Base-by-base conservation (phyloP, 257 asterid species). In the Solanum medicagineum region DNA sequence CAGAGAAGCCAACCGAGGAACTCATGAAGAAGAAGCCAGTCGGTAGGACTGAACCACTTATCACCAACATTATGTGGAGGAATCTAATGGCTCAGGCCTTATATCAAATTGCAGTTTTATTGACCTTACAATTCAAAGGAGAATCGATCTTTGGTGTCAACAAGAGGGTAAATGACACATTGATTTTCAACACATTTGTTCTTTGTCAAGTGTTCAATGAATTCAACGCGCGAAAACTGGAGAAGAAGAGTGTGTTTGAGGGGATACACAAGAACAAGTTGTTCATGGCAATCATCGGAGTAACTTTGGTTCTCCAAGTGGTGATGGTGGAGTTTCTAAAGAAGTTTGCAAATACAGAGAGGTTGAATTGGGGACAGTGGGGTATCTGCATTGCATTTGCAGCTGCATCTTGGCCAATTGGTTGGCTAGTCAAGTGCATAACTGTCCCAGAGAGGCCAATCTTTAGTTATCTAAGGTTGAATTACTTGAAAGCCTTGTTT, bases 1-100 rank as follows among this genome's bases (percentile, higher is more conserved):
- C 92, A 63, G 93, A 91, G 66, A 84, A 86, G 84, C 93, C 92
- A 66, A 86, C 91, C 1, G 57, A 53, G 66, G 93, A 91, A 54
- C 91, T 89, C 60, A 86, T 89, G 90, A 84, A 88, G 55, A 89
- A 90, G 89, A 84, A 86, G 9, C 93, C 92, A 0, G 92, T 91
- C 7, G 90, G 92, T 2, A 84, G 93, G 8, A 87, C 88, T 9
- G 90, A 65, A 45, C 92, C 92, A 11, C 90, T 89, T 19, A 88
- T 91, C 75, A 88, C 92, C 70, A 89, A 91, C 32, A 11, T 87
- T 53, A 91, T 91, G 93, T 91, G 93, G 93, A 89, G 93, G 36
- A 91, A 91, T 77, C 83, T 91, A 51, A n/a, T 88, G 16, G 88
- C 89, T 84, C 93, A 91, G 66, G 89, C 92, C 16, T 20, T 88